Evolutionary conservation across 352 stramenopile species (phyloP).

Genomic region (Phytophthora boehmeriae): DNA sequence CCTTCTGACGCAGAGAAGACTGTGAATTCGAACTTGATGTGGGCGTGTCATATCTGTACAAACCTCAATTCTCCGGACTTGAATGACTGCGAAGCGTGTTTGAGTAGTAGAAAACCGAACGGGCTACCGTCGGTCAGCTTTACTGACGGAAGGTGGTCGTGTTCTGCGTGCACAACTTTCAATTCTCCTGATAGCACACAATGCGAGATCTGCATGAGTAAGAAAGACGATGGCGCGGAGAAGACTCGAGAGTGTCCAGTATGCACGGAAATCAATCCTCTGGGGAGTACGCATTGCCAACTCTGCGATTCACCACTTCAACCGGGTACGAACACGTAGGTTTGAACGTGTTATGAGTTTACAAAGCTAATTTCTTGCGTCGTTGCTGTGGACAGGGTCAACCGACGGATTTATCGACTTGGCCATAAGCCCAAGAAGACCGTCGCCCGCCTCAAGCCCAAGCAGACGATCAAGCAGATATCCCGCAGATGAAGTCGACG

Average conservation of each 20-base stretch:
- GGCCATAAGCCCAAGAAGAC: slow-evolving; percentile 7
- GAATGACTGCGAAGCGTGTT: slow-evolving; percentile 29
- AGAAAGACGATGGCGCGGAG: slow-evolving; percentile 6
- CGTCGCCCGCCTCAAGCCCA: background rate
- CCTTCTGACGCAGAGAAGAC: background rate
- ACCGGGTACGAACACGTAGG: slow-evolving; percentile 17
- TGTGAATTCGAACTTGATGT: slow-evolving; percentile 15
- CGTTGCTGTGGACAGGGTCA: background rate
- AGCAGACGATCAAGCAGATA: slow-evolving; percentile 6
- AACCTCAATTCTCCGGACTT: slow-evolving; percentile 27
- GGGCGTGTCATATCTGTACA: slow-evolving; percentile 36
- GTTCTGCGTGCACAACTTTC: slow-evolving; percentile 26
- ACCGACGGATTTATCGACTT: background rate
- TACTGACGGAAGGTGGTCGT: slow-evolving; percentile 20
- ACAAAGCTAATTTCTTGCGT: background rate
- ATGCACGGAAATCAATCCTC: slow-evolving; percentile 64
- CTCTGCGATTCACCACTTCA: slow-evolving; percentile 49
- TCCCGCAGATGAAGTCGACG: background rate
- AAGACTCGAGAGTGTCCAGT: slow-evolving; percentile 43
- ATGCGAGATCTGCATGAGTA: slow-evolving; percentile 33
- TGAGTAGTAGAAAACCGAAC: slow-evolving; percentile 7
- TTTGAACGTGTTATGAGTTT: slow-evolving; percentile 5
- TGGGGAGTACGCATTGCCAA: slow-evolving; percentile 42
- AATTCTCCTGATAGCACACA: slow-evolving; percentile 19
- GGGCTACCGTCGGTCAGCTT: background rate